Evolutionary conservation across 2,329 filamentous ascomycete genomes (phyloP), one percentile per base, ranked within the genome.

Genomic region (Fusarium tricinctum): DNA sequence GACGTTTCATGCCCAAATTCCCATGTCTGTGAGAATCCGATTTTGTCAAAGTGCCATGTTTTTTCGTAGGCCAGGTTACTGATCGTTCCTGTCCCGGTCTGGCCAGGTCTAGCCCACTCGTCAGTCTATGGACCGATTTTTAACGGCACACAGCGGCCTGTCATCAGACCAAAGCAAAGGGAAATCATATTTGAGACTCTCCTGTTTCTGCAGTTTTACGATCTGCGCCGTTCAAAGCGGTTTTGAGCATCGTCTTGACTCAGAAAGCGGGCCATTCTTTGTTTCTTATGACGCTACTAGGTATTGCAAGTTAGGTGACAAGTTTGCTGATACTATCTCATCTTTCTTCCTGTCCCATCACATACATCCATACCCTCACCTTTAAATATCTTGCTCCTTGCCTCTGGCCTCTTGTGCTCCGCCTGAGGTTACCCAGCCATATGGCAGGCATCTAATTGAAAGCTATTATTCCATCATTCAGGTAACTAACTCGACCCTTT

Each of bases 11-110:
- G 42, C 53, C 46, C 42, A 68, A 40, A 68, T 53, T 70, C 63
- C 67, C 67, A 69, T 69, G 53, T 68, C 48, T 39, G 14, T 23
- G 22, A 69, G 30, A 53, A 63, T 58, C 66, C 47, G 56, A 67
- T 70, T 69, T 44, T 68, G 46, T 39, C 50, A 70, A 69, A 69
- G 67, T 70, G 53, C 67, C 67, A 69, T 70, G 63, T 68, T 64
- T 64, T 70, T 38, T 43, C 39, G 42, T 51, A 28, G 23, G 20
- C 28, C 35, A 62, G 45, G 33, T 44, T 14, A n/a, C 19, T 44
- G 30, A 53, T 43, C 15, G 33, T 22, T 17, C 19, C 22, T 53
- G 60, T 23, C 33, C 30, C 26, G 23, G 28, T 19, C 52, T 46
- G 32, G 44, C 39, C 28, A 17, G 35, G 28, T 19, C 52, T 35